Conservation (phyloP, 345 rosid genomes). For the Rhodamnia argentea region DNA sequence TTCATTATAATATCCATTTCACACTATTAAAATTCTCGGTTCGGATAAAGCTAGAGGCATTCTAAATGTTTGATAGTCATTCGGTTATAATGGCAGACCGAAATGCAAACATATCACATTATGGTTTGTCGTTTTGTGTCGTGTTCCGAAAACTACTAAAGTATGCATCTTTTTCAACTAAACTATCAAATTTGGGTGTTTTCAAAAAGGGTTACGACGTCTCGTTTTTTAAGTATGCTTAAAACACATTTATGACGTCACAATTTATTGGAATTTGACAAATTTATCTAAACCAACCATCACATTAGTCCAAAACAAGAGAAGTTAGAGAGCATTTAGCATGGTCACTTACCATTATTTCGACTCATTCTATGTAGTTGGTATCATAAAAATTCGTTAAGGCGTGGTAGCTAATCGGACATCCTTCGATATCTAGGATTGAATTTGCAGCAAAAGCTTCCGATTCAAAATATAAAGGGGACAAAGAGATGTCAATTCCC, state of each 20-base stretch:
- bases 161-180: neutral
- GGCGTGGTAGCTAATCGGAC: too few species aligned
- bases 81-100: fast-evolving
- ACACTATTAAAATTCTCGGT: neutral
- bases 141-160: neutral
- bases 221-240: neutral
- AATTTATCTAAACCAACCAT: neutral
- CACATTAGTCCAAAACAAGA: neutral
- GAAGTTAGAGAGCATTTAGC: neutral
- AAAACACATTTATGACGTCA: neutral
- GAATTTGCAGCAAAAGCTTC: too few species aligned
- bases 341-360: neutral
- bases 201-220: neutral
- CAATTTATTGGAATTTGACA: neutral
- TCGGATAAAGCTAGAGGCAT: neutral
- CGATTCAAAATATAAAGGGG: too few species aligned
- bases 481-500: too few species aligned
- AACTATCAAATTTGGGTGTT: neutral
- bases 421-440: too few species aligned
- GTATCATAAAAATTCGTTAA: too few species aligned
- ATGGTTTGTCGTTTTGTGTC: neutral
- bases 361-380: neutral
- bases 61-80: neutral
- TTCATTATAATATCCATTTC: neutral
- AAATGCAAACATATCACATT: neutral